Evolutionary conservation across 805 yeast species (phyloP).

Genomic region (Pichia kluyveri): DNA sequence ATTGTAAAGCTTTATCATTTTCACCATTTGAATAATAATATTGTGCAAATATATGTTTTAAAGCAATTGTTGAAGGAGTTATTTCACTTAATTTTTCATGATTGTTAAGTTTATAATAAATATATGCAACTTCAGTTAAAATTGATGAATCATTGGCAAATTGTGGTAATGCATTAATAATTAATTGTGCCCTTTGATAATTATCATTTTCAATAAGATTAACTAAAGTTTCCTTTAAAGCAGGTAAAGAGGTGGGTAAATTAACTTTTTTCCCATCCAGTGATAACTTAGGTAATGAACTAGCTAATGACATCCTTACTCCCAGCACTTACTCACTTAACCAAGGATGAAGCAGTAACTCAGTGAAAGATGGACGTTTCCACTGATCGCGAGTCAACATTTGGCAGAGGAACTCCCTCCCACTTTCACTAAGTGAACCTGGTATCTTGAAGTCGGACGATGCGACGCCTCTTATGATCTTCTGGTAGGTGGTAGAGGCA

Average conservation of each 20-base stretch:
- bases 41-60: constrained; percentile 45
- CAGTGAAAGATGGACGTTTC: neutral
- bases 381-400: neutral
- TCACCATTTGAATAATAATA: constrained; percentile 41
- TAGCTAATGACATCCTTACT: neutral
- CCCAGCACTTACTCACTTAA: neutral
- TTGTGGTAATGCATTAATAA: neutral
- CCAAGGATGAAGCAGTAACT: neutral
- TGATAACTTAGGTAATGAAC: neutral
- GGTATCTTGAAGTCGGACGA: neutral
- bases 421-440: neutral
- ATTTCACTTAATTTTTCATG: constrained; percentile 10
- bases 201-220: constrained; percentile 54
- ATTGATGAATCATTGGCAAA: constrained; percentile 13
- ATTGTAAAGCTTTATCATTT: constrained; percentile 32
- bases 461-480: neutral
- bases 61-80: constrained; percentile 19
- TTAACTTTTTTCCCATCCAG: neutral
- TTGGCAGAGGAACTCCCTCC: neutral
- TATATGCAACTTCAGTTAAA: constrained; percentile 46
- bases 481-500: constrained; percentile 46
- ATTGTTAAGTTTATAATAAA: constrained; percentile 43
- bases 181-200: constrained; percentile 34
- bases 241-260: neutral
- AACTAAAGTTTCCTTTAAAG: neutral